A percentile compares a stretch with the other conserved stretches of the same genome.
phyloP scores from a whole-genome alignment of 2,329 filamentous ascomycete genomes.

The Fusarium irregulare region DNA sequence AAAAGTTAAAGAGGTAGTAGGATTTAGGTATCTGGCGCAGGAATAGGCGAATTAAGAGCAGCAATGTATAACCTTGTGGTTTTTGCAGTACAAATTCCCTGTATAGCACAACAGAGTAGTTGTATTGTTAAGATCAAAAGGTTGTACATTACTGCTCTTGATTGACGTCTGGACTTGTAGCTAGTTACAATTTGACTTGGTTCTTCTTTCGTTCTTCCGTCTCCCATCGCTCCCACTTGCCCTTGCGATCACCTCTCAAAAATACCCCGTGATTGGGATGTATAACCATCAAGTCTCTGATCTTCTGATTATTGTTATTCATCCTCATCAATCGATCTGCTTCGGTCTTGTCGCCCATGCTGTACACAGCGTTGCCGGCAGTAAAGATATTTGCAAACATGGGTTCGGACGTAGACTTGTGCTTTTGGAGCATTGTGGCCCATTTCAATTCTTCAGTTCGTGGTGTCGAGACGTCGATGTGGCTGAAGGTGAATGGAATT shows the following conservation, averaged over 20 bases:
- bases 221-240: not conserved
- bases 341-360: not conserved
- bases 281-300: rapidly evolving
- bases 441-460: rapidly evolving
- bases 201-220: rapidly evolving
- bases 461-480: not conserved
- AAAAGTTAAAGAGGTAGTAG: not conserved
- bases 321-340: not conserved
- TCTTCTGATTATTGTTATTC: not conserved
- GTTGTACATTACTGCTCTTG: not conserved
- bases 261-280: rapidly evolving
- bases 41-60: not conserved
- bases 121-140: rapidly evolving
- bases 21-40: not conserved
- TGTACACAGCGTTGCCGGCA: not conserved
- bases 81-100: rapidly evolving
- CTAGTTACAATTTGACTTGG: not conserved
- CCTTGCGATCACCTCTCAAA: rapidly evolving
- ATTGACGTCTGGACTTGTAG: rapidly evolving
- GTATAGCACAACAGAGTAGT: rapidly evolving
- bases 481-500: not conserved
- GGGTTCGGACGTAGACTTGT: rapidly evolving
- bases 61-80: not conserved
- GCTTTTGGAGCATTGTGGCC: not conserved
- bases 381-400: not conserved